phyloP scores from a whole-genome alignment of 805 yeast species.

The Starmerella etchellsii region DNA sequence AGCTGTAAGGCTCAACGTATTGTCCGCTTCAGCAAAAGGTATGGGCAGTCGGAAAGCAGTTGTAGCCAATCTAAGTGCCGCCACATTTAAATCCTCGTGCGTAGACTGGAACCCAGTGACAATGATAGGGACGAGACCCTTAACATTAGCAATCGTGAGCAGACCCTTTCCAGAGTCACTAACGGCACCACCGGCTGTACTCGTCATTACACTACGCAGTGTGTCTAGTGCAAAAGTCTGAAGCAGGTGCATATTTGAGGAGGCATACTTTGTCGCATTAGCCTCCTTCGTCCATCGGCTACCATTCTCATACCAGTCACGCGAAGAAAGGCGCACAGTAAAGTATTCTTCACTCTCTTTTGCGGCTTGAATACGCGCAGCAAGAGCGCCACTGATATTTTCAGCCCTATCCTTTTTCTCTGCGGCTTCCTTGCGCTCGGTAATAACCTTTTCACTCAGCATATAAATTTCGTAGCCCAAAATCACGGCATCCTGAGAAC shows the following conservation, averaged over 20 bases:
- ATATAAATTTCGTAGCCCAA: slow-evolving; percentile 62
- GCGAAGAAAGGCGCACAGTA: slow-evolving; percentile 55
- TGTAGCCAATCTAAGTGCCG: slow-evolving; percentile 52
- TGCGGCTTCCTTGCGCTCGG: background rate
- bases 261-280: slow-evolving; percentile 36
- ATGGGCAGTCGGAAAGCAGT: slow-evolving; percentile 51
- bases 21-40: slow-evolving; percentile 33
- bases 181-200: slow-evolving; percentile 38
- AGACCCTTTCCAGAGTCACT: slow-evolving; percentile 26
- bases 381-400: slow-evolving; percentile 8
- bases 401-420: slow-evolving; percentile 15
- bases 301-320: slow-evolving; percentile 32
- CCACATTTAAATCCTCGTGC: slow-evolving; percentile 63
- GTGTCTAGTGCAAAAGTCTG: slow-evolving; percentile 69
- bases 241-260: slow-evolving; percentile 46
- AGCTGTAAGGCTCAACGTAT: slow-evolving; percentile 21
- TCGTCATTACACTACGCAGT: slow-evolving; percentile 49
- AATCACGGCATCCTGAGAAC: slow-evolving; percentile 45
- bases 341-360: slow-evolving; percentile 49
- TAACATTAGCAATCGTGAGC: slow-evolving; percentile 45
- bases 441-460: slow-evolving; percentile 31
- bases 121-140: slow-evolving; percentile 64
- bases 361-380: slow-evolving; percentile 19
- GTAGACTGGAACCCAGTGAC: slow-evolving; percentile 48
- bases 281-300: slow-evolving; percentile 22